Percentiles rank a stretch among this genome's conserved stretches.
Evolutionary conservation across 352 stramenopile species (phyloP).

Genomic region (Albugo candida): DNA sequence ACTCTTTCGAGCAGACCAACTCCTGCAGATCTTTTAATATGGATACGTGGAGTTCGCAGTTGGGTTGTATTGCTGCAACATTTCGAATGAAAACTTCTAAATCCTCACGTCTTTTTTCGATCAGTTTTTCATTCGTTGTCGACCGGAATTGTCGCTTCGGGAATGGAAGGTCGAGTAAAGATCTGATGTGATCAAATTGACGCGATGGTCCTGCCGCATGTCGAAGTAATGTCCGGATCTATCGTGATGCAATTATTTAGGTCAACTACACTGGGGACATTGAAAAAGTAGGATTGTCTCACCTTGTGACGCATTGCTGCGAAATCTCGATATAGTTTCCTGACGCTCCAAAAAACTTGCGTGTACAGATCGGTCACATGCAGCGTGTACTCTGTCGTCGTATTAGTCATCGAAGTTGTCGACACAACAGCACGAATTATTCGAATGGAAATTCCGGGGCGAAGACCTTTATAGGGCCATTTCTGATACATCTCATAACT

Average conservation of each 20-base stretch:
- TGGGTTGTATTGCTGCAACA: conserved; percentile 38
- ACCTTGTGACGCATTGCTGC: conserved; percentile 50
- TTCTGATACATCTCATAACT: conserved; percentile 30
- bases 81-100: conserved; percentile 63
- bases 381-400: conserved; percentile 50
- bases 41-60: conserved; percentile 26
- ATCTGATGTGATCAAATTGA: conserved; percentile 45
- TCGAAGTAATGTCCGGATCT: conserved; percentile 1
- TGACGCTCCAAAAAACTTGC: conserved; percentile 66
- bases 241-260: not conserved
- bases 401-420: conserved; percentile 17
- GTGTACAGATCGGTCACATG: conserved; percentile 62
- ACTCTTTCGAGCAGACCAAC: conserved; percentile 53
- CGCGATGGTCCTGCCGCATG: conserved; percentile 16
- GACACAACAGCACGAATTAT: conserved; percentile 42
- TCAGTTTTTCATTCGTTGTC: conserved; percentile 19
- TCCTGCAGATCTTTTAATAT: conserved; percentile 46
- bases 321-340: conserved; percentile 63
- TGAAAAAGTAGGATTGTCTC: not conserved
- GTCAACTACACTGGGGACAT: not conserved
- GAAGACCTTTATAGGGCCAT: conserved; percentile 24
- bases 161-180: conserved; percentile 54
- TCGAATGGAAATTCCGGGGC: conserved; percentile 45
- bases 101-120: conserved; percentile 23
- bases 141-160: conserved; percentile 33